Conservation (phyloP, 352 stramenopile species). For the Thalassiosira livingstoniorum region DNA sequence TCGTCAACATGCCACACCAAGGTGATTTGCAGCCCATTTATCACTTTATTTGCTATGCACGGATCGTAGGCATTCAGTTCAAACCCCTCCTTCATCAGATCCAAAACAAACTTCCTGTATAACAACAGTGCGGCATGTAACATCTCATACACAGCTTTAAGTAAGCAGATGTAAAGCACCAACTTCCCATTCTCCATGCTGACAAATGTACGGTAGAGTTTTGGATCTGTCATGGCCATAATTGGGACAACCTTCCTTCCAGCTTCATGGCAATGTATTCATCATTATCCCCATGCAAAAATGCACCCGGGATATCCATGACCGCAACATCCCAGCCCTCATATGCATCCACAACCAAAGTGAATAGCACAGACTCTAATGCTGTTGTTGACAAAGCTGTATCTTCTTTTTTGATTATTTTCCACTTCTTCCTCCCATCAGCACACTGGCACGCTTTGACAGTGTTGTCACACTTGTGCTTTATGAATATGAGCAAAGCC, state of each 20-base stretch:
- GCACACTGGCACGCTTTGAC: not conserved
- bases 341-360: not conserved
- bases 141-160: too few species aligned
- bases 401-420: not conserved
- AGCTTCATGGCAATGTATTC: not conserved
- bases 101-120: not conserved
- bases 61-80: slow-evolving; percentile 10
- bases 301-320: not conserved
- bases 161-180: too few species aligned
- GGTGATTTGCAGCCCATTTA: slow-evolving; percentile 11
- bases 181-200: too few species aligned
- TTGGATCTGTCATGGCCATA: too few species aligned
- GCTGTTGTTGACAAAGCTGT: not conserved
- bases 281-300: not conserved
- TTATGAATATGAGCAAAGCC: not conserved
- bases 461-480: too few species aligned
- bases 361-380: too few species aligned
- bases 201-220: too few species aligned
- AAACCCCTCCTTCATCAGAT: not conserved
- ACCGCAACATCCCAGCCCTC: not conserved
- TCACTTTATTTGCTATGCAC: slow-evolving; percentile 3
- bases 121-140: not conserved
- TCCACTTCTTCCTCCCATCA: not conserved
- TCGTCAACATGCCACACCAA: not conserved
- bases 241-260: too few species aligned